Percentiles rank a stretch among this genome's conserved stretches.
Evolutionary conservation across 805 yeast genomes (phyloP).

Genomic region (Candida incommunis): DNA sequence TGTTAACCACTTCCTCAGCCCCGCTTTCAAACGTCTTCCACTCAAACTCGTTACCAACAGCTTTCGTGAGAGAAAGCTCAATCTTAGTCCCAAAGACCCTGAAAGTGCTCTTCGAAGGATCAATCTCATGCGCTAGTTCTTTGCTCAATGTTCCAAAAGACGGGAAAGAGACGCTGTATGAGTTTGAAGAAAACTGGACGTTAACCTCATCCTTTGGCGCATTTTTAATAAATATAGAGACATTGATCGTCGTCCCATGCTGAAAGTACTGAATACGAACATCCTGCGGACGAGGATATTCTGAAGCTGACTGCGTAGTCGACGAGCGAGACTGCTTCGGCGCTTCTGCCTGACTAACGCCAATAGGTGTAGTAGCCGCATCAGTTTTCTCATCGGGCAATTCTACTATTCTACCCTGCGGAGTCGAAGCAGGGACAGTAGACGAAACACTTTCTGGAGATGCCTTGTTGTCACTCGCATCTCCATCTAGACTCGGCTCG

Average conservation of each 20-base stretch:
- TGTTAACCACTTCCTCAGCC: constrained; percentile 9
- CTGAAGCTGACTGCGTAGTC: background rate
- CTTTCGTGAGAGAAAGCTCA: constrained; percentile 50
- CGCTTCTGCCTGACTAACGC: background rate
- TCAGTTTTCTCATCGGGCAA: background rate
- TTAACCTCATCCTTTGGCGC: constrained; percentile 36
- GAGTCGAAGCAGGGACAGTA: background rate
- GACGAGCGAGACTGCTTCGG: background rate
- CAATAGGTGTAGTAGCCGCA: background rate
- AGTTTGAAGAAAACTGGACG: constrained; percentile 23
- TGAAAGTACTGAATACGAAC: constrained; percentile 66
- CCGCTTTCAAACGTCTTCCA: constrained; percentile 43
- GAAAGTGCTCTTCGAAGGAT: constrained; percentile 29
- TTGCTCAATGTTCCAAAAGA: constrained; percentile 19
- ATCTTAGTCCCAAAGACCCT: constrained; percentile 58
- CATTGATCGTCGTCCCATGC: constrained; percentile 35
- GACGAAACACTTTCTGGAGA: background rate
- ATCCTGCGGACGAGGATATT: constrained; percentile 9
- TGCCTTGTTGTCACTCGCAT: background rate
- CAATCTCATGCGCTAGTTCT: constrained; percentile 37
- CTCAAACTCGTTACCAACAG: constrained; percentile 17
- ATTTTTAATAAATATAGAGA: constrained; percentile 59
- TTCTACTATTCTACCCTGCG: background rate
- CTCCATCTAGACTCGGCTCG: background rate
- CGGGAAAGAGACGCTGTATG: constrained; percentile 8